These are phyloP conservation scores for Globisporangium acanthophoron DNA, from an alignment of 352 stramenopile genomes.

Conservation along the genomic window DNA sequence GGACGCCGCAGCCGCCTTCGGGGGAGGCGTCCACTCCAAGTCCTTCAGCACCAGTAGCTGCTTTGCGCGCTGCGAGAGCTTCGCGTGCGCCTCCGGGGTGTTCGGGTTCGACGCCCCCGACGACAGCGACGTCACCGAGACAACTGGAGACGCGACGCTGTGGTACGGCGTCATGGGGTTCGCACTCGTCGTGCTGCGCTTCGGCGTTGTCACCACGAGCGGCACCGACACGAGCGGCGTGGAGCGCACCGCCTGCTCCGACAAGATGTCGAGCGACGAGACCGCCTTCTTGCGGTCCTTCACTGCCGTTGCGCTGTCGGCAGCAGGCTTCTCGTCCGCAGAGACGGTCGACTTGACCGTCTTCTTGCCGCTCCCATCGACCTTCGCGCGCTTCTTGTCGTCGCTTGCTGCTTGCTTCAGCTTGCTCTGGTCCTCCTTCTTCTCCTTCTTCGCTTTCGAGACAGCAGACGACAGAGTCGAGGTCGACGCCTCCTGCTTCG, in stretches of 20 bases:
- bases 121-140: slow-evolving; percentile 64
- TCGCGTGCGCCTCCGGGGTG: slow-evolving; percentile 37
- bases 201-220: slow-evolving; percentile 32
- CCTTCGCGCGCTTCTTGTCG: slow-evolving; percentile 7
- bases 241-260: not conserved
- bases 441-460: slow-evolving; percentile 2
- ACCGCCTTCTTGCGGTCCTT: slow-evolving; percentile 9
- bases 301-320: not conserved
- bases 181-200: slow-evolving; percentile 8
- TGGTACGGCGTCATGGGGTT: slow-evolving; percentile 13
- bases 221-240: not conserved
- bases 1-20: slow-evolving; percentile 2
- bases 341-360: not conserved
- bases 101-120: slow-evolving; percentile 57
- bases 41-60: slow-evolving; percentile 41
- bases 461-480: not conserved
- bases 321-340: not conserved
- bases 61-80: slow-evolving; percentile 27
- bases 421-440: slow-evolving; percentile 4
- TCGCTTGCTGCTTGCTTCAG: not conserved
- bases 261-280: not conserved
- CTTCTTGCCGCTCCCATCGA: not conserved
- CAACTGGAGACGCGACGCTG: slow-evolving; percentile 50
- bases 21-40: slow-evolving; percentile 45
- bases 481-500: not conserved